phyloP scores from a whole-genome alignment of 805 yeast genomes.

The Suhomyces sp. region DNA sequence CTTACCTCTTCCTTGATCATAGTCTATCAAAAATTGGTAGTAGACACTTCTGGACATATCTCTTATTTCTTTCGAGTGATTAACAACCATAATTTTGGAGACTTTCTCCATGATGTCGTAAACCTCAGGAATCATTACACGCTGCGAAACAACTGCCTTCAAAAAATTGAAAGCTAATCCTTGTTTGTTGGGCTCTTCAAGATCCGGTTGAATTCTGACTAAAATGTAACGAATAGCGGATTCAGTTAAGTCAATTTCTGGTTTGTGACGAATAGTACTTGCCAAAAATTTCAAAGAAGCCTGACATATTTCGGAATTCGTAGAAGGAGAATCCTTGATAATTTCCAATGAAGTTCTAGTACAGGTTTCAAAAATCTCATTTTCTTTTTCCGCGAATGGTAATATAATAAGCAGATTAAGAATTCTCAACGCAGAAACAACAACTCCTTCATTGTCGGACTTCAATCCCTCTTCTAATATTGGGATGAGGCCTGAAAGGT shows the following conservation, averaged over 20 bases:
- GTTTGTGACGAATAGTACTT: conserved; percentile 65
- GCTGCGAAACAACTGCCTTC: conserved; percentile 72
- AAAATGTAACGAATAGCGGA: conserved; percentile 72
- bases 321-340: conserved; percentile 72
- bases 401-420: conserved; percentile 58
- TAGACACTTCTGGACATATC: conserved; percentile 81
- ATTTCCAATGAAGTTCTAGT: conserved; percentile 60
- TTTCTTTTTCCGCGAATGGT: conserved; percentile 56
- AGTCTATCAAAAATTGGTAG: conserved; percentile 85
- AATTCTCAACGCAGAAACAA: conserved; percentile 62
- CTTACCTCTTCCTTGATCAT: conserved; percentile 87
- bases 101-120: conserved; percentile 85
- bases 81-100: conserved; percentile 83
- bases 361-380: conserved; percentile 52
- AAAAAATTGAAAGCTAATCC: conserved; percentile 84
- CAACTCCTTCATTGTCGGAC: conserved; percentile 75
- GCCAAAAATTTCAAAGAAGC: conserved; percentile 72
- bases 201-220: conserved; percentile 73
- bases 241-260: conserved; percentile 62
- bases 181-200: conserved; percentile 86
- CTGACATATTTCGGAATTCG: conserved; percentile 78
- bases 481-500: conserved; percentile 74
- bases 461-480: conserved; percentile 56
- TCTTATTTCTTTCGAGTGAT: conserved; percentile 77
- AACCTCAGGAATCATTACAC: conserved; percentile 77